Percentiles rank a stretch among this genome's conserved stretches.
Conservation (phyloP, 2,329 filamentous ascomycete species). For the Zymoseptoria tritici region DNA sequence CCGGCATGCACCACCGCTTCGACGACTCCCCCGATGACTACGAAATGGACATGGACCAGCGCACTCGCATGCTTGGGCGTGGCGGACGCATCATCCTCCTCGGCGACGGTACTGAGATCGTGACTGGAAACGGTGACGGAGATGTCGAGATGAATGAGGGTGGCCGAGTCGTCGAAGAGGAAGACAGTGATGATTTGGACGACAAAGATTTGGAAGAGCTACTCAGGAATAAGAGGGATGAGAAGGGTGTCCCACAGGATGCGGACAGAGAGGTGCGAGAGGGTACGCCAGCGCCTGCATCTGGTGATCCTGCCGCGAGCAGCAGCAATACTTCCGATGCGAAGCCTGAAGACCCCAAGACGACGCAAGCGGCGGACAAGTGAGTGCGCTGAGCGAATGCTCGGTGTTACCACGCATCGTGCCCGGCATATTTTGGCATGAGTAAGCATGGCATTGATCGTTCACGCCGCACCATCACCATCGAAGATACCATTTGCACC, state of each 20-base stretch:
- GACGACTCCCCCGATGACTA: constrained; percentile 52
- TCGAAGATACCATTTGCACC: background rate
- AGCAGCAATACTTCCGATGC: constrained; percentile 5
- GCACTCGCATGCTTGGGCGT: constrained; percentile 60
- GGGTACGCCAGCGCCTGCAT: constrained; percentile 43
- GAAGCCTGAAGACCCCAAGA: constrained; percentile 25
- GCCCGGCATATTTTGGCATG: background rate
- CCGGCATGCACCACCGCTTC: constrained; percentile 44
- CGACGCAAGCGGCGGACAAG: constrained; percentile 15
- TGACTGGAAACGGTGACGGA: constrained; percentile 60
- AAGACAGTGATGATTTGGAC: constrained; percentile 2
- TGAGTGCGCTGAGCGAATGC: background rate
- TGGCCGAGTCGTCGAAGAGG: constrained; percentile 45
- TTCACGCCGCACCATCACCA: background rate
- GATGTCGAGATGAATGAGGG: constrained; percentile 93
- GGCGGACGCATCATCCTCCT: constrained; percentile 84
- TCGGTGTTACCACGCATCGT: background rate
- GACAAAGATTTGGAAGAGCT: constrained; percentile 72
- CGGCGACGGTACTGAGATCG: constrained; percentile 87
- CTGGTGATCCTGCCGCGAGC: constrained; percentile 3
- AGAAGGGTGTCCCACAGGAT: constrained; percentile 16
- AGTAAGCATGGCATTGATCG: background rate
- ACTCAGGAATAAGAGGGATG: constrained; percentile 48
- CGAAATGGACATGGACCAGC: constrained; percentile 64
- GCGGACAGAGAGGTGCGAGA: constrained; percentile 38